Evolutionary conservation across 2,329 filamentous ascomycete species (phyloP).

Genomic region (Fusarium sp.): DNA sequence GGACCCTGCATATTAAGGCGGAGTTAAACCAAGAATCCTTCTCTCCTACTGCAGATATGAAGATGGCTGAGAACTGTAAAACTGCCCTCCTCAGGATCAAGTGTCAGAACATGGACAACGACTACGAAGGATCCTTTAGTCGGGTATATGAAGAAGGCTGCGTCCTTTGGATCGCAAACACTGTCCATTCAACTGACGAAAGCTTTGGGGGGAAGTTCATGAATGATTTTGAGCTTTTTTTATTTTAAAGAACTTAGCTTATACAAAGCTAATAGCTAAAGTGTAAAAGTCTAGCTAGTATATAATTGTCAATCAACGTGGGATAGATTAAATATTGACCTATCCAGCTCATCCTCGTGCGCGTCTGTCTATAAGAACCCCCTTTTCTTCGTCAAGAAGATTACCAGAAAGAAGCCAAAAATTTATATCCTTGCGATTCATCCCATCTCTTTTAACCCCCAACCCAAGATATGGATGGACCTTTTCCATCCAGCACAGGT

Average conservation of each 20-base stretch:
- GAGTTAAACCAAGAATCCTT: background rate
- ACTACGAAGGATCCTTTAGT: background rate
- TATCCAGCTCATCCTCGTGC: constrained; percentile 1
- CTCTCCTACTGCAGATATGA: background rate
- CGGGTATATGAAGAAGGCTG: too few species aligned
- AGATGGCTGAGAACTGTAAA: background rate
- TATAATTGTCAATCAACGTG: constrained; percentile 1
- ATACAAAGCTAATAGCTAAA: background rate
- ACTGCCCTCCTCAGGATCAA: background rate
- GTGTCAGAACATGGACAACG: background rate
- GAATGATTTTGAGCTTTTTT: background rate
- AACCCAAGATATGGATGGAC: constrained; percentile 4
- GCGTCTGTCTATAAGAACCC: background rate
- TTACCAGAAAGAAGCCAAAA: constrained; percentile 12
- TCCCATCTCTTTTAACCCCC: background rate
- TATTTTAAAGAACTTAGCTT: background rate
- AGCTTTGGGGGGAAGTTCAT: background rate
- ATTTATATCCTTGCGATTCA: constrained; percentile 3
- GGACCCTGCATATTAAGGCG: background rate
- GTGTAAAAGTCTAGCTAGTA: background rate
- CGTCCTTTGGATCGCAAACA: too few species aligned
- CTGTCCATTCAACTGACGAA: background rate
- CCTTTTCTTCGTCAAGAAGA: background rate
- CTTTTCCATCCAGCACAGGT: background rate
- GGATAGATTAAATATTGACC: constrained; percentile 2